Evolutionary conservation across 2,329 filamentous ascomycete species (phyloP).

Genomic region (Pseudogymnoascus sp.): DNA sequence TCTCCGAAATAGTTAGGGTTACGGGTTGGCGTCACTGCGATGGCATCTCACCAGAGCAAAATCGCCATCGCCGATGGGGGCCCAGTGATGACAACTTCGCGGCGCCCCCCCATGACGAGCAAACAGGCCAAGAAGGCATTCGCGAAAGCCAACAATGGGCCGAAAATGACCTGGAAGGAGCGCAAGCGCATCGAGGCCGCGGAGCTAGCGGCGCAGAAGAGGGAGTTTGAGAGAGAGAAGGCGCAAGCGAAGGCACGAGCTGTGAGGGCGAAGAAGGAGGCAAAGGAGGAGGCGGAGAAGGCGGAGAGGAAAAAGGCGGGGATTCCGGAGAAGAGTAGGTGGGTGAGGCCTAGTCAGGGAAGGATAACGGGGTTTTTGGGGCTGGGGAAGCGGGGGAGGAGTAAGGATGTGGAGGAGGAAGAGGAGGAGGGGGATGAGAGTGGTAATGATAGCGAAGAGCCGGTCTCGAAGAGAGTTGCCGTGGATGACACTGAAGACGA

Average conservation of each 20-base stretch:
- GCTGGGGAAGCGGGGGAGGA: slow-evolving; percentile 16
- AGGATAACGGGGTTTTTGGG: slow-evolving; percentile 48
- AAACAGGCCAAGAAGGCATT: slow-evolving; percentile 43
- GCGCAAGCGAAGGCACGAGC: slow-evolving; percentile 43
- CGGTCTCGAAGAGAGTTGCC: not conserved
- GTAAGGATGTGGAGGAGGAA: not conserved
- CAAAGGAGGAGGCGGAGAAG: slow-evolving; percentile 43
- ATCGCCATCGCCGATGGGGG: not conserved
- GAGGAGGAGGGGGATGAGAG: not conserved
- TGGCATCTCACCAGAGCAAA: slow-evolving; percentile 1
- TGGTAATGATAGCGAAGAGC: not conserved
- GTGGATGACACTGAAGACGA: not conserved
- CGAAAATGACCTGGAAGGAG: slow-evolving; percentile 37
- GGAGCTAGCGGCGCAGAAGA: slow-evolving; percentile 32
- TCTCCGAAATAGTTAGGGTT: not conserved
- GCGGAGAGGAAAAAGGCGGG: slow-evolving; percentile 46
- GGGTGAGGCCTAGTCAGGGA: slow-evolving; percentile 49
- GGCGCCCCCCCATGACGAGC: slow-evolving; percentile 37
- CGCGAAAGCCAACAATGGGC: slow-evolving; percentile 34
- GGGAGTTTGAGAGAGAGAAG: slow-evolving; percentile 46
- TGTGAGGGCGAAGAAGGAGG: slow-evolving; percentile 48
- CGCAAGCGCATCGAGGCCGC: slow-evolving; percentile 30
- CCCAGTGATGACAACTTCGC: not conserved
- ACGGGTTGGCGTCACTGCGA: not conserved
- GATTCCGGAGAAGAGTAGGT: slow-evolving; percentile 42